Base-by-base conservation (phyloP, 305 asterid genomes). In the Andrographis paniculata region DNA sequence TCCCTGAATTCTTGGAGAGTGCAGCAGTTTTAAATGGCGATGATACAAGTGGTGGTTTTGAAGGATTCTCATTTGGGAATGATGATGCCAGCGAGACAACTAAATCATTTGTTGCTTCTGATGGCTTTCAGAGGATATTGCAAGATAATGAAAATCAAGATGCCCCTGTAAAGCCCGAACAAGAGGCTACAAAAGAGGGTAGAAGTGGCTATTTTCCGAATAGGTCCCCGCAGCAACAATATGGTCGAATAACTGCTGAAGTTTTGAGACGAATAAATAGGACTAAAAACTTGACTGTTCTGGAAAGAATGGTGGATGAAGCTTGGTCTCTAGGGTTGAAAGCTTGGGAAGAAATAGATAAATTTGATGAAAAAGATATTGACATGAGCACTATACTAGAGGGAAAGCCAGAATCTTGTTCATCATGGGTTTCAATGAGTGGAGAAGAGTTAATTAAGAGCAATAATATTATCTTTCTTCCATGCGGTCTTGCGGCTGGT, bases 401-500 rank as follows among this genome's bases (percentile, higher is more conserved):
- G 59, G 86, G 89, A 48, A 87, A 92, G 70, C 94, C 79, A 0
- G 94, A 87, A 69, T 72, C 94, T 17, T 92, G 99, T 47, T 94
- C 99, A 61, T 79, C 95, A 11, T 81, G 86, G 87, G 81, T 92
- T 59, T 74, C 84, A 11, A 53, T 62, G 73, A 72, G 46, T 50
- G 93, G 80, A 55, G 84, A 72, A 64, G 80, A 92, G 46, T 50
- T 87, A 56, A 61, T 63, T 33, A 68, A 63, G 68, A 75, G 56
- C 49, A 83, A 74, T 66, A 51, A 48, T 21, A 43, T 87, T 36
- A 74, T 81, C 93, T 78, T 76, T 67, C 94, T 92, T 63, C 95
- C 95, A 12, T 92, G 99, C 55, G 99, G 96, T 31, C 94, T 92
- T 64, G 87, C 97, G 46, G 94, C 87, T 41, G 99, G 99, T 58